phyloP scores from a whole-genome alignment of 2,329 filamentous ascomycete species.

The Pestalotiopsis sp. region DNA sequence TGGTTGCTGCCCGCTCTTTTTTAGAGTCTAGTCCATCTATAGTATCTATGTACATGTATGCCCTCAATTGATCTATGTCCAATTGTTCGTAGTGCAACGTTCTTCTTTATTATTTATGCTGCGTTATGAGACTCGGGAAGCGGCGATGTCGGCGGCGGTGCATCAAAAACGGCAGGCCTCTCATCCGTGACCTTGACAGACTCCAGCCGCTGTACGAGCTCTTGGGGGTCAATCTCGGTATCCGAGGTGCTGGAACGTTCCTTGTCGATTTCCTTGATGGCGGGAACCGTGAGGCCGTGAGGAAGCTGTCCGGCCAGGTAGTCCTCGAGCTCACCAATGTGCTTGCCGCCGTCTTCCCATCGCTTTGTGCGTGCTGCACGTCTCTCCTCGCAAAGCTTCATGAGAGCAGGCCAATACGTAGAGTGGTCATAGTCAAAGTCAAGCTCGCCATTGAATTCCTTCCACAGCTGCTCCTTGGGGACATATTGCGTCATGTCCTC shows the following conservation, averaged over 20 bases:
- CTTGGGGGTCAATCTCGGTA: conserved; percentile 1
- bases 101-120: not conserved
- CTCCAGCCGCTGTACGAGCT: conserved; percentile 3
- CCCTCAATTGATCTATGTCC: not conserved
- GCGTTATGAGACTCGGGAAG: not conserved
- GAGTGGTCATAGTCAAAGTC: conserved; percentile 91
- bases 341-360: conserved; percentile 80
- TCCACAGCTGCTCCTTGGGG: conserved; percentile 80
- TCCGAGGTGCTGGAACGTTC: conserved; percentile 4
- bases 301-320: conserved; percentile 71
- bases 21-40: not conserved
- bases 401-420: conserved; percentile 86
- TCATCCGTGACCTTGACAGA: conserved; percentile 6
- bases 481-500: conserved; percentile 85
- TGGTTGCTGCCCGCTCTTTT: not conserved
- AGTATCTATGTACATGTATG: not conserved
- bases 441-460: conserved; percentile 71
- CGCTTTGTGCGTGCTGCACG: conserved; percentile 65
- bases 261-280: conserved; percentile 15
- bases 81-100: too few relatives aligned
- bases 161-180: conserved; percentile 7
- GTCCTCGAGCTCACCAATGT: conserved; percentile 83
- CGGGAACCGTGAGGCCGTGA: conserved; percentile 22
- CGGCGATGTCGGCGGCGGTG: not conserved
- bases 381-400: conserved; percentile 68